A percentile compares a stretch with the other conserved stretches of the same genome.
Evolutionary conservation across 306 rosid species (phyloP).

Genomic region (Vicia villosa): DNA sequence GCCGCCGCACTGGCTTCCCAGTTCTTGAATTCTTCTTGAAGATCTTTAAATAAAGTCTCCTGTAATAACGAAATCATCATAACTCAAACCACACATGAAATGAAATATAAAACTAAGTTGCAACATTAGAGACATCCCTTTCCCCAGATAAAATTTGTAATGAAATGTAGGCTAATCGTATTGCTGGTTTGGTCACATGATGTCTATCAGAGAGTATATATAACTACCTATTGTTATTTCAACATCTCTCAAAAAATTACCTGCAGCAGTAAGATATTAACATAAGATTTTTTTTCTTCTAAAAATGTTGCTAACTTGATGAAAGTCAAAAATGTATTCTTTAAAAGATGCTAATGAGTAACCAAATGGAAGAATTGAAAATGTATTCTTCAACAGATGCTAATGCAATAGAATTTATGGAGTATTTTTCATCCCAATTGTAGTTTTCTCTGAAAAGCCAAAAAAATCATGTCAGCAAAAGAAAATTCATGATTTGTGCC

Average conservation of each 20-base stretch:
- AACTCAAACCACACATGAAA: constrained; percentile 30
- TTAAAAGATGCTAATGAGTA: background rate
- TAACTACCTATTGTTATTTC: constrained; percentile 98
- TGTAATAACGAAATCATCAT: constrained; percentile 47
- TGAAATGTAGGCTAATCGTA: constrained; percentile 42
- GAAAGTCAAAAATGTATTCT: constrained; percentile 11
- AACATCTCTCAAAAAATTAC: constrained; percentile 91
- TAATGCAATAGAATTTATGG: constrained; percentile 13
- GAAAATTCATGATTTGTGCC: too few species aligned
- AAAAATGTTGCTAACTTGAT: constrained; percentile 5
- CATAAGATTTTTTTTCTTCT: constrained; percentile 46
- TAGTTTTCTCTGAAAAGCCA: too few species aligned
- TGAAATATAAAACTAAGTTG: constrained; percentile 25
- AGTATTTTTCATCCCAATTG: too few species aligned
- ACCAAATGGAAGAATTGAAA: constrained; percentile 13
- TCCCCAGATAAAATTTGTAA: constrained; percentile 18
- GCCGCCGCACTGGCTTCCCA: constrained; percentile 87
- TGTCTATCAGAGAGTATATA: constrained; percentile 60
- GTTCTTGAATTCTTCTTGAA: constrained; percentile 83
- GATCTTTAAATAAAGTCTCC: constrained; percentile 86
- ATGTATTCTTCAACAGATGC: background rate
- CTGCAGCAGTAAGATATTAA: constrained; percentile 78
- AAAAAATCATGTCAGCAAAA: too few species aligned
- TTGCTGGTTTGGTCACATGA: constrained; percentile 43
- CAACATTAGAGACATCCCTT: constrained; percentile 30